phyloP scores from a whole-genome alignment of 2,329 filamentous ascomycete genomes.

The Aspergillus sp. region DNA sequence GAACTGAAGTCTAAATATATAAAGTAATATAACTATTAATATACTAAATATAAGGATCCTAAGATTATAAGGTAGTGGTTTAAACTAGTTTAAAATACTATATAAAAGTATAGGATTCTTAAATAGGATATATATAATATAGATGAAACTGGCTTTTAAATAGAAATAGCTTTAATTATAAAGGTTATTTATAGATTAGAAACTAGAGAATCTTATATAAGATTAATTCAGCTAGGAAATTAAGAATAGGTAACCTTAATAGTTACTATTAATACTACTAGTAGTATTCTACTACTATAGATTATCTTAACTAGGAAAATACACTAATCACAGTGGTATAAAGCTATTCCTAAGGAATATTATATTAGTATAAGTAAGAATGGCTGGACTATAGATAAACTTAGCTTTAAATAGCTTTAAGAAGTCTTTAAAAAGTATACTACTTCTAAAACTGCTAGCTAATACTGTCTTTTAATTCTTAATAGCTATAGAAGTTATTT shows the following conservation, averaged over 20 bases:
- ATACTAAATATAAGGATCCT: too few relatives aligned
- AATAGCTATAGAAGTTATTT: constrained; percentile 7
- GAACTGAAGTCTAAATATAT: too few relatives aligned
- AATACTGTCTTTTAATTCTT: constrained; percentile 7
- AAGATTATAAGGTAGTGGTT: too few relatives aligned
- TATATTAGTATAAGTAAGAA: background rate
- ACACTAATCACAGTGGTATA: background rate
- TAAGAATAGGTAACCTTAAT: constrained; percentile 9
- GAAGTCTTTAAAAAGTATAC: constrained; percentile 1
- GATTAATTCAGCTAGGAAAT: too few relatives aligned
- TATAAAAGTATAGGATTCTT: too few relatives aligned
- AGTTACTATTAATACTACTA: constrained; percentile 2
- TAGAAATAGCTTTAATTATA: too few relatives aligned
- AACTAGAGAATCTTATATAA: too few relatives aligned
- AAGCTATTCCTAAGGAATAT: background rate
- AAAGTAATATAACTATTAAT: too few relatives aligned
- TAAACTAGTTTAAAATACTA: too few relatives aligned
- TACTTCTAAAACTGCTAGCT: background rate
- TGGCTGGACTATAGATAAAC: background rate
- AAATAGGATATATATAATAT: too few relatives aligned
- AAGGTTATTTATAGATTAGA: too few relatives aligned
- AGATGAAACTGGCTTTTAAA: too few relatives aligned
- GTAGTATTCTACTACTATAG: background rate
- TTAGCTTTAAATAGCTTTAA: constrained; percentile 1
- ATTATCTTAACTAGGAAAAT: background rate